These are phyloP conservation scores for Fusarium sp. DNA, from an alignment of 2,329 filamentous ascomycete genomes.

Conservation along the genomic window DNA sequence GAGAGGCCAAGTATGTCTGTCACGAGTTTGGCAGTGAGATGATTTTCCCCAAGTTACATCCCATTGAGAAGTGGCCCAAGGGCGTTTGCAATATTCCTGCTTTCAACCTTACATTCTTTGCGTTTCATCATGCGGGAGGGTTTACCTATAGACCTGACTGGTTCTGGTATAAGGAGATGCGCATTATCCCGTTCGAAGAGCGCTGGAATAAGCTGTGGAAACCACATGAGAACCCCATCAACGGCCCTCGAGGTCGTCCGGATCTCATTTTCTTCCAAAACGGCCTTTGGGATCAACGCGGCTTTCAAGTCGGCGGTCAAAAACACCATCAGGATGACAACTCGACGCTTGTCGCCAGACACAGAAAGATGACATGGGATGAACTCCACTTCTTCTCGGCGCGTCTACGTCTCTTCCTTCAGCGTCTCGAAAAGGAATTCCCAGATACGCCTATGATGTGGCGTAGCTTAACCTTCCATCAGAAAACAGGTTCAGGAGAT, in stretches of 20 bases:
- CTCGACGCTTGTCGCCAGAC: neutral
- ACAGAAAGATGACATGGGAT: slow-evolving; percentile 6
- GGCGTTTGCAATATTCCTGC: neutral
- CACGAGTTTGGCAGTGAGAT: slow-evolving; percentile 8
- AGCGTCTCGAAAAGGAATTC: neutral
- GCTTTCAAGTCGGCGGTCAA: slow-evolving; percentile 1
- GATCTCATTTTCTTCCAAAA: slow-evolving; percentile 5
- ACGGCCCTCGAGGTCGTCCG: neutral
- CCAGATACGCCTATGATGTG: slow-evolving; percentile 5
- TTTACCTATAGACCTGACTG: slow-evolving; percentile 1
- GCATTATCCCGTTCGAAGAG: slow-evolving; percentile 2
- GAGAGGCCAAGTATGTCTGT: neutral
- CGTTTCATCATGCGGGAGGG: neutral
- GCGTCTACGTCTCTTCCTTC: neutral
- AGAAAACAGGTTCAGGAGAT: neutral
- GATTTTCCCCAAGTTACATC: neutral
- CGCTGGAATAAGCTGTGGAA: slow-evolving; percentile 8
- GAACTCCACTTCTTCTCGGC: slow-evolving; percentile 1
- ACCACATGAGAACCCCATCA: neutral
- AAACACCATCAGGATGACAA: neutral
- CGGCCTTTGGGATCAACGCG: slow-evolving; percentile 3
- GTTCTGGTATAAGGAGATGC: slow-evolving; percentile 13
- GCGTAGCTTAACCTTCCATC: neutral
- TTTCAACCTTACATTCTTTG: neutral
- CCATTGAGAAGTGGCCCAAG: neutral